A percentile compares a stretch with the other conserved stretches of the same genome.
phyloP scores from a whole-genome alignment of 73 alveolate species.

The Urostyla sp. region DNA sequence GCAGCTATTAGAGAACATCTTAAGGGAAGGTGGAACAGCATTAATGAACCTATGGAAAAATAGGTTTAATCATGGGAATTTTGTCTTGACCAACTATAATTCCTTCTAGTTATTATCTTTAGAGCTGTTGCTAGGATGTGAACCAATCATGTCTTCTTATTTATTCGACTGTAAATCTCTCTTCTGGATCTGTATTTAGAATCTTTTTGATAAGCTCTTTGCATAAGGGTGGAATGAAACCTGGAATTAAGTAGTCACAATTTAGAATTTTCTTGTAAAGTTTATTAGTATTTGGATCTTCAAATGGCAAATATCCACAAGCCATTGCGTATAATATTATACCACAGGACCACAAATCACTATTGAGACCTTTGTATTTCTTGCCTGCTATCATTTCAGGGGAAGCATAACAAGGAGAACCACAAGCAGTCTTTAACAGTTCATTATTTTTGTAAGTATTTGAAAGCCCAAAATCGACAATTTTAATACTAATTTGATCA shows the following conservation, averaged over 20 bases:
- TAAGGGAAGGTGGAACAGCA: neutral
- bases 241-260: slow-evolving; percentile 68
- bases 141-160: slow-evolving; percentile 80
- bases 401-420: slow-evolving; percentile 91
- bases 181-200: slow-evolving; percentile 58
- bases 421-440: slow-evolving; percentile 79
- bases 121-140: slow-evolving; percentile 17
- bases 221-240: slow-evolving; percentile 66
- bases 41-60: neutral
- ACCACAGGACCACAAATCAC: slow-evolving; percentile 87
- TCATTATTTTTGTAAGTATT: slow-evolving; percentile 71
- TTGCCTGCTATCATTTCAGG: slow-evolving; percentile 91
- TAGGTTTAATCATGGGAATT: slow-evolving; percentile 67
- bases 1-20: neutral
- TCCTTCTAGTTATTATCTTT: slow-evolving; percentile 59
- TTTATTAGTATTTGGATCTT: slow-evolving; percentile 81
- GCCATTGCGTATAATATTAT: slow-evolving; percentile 84
- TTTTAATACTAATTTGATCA: slow-evolving; percentile 61
- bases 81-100: slow-evolving; percentile 38
- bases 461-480: slow-evolving; percentile 85
- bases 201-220: slow-evolving; percentile 78
- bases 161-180: slow-evolving; percentile 52
- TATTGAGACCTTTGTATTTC: slow-evolving; percentile 65
- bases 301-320: slow-evolving; percentile 87
- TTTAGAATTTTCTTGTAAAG: slow-evolving; percentile 75